Conservation (phyloP, 257 asterid genomes). For the Rubia yunnanensis region DNA sequence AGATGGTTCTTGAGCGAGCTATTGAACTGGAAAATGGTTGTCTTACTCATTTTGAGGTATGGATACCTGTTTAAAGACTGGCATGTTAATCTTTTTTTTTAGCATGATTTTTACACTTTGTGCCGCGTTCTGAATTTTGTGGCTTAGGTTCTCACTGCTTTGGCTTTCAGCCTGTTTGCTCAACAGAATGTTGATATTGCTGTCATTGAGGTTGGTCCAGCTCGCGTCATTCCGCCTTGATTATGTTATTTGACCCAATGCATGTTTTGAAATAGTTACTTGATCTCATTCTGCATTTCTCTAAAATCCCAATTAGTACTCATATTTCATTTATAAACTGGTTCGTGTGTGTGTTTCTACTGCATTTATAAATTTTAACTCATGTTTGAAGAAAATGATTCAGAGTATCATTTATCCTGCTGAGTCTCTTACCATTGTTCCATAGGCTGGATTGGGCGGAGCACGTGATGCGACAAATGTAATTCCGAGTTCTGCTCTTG, state of each 20-base stretch:
- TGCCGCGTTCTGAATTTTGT: slow-evolving; percentile 2
- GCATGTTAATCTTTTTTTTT: too few species aligned
- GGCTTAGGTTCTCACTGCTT: slow-evolving; percentile 71
- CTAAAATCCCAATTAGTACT: too few species aligned
- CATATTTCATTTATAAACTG: too few species aligned
- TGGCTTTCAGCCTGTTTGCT: slow-evolving; percentile 82
- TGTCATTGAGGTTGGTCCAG: slow-evolving; percentile 61
- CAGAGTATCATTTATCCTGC: too few species aligned
- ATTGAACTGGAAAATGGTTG: slow-evolving; percentile 50
- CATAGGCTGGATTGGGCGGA: slow-evolving; percentile 95
- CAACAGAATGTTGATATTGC: slow-evolving; percentile 78
- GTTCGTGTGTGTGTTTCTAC: too few species aligned
- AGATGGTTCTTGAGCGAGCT: slow-evolving; percentile 45
- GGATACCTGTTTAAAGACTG: not conserved
- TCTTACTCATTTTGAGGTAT: slow-evolving; percentile 97
- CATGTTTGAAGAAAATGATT: too few species aligned
- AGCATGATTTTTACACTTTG: not conserved
- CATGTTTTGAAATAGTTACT: not conserved
- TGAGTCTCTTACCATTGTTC: too few species aligned
- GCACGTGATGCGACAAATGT: slow-evolving; percentile 97
- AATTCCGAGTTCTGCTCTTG: slow-evolving; percentile 52
- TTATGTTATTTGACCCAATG: not conserved
- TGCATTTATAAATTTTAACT: too few species aligned
- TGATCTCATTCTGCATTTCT: too few species aligned
- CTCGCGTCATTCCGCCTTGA: slow-evolving; percentile 8